phyloP scores from a whole-genome alignment of 2,329 filamentous ascomycete species.

The Pseudocercospora pini-densiflorae region DNA sequence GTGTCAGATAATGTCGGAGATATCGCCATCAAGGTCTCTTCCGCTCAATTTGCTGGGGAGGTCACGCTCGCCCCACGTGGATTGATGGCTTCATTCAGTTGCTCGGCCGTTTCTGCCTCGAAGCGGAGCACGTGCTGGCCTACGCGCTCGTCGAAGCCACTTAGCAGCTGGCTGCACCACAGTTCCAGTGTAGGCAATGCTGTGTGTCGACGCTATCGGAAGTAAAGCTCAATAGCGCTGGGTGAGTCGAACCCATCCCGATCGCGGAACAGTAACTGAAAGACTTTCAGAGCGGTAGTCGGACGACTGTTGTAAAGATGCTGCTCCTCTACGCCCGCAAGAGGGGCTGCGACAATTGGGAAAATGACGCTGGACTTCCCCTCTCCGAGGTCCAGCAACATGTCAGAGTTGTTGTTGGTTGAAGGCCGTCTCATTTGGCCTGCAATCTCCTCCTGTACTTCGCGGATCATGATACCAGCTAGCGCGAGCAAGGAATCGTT shows the following conservation, averaged over 20 bases:
- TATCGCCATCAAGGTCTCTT: too few relatives aligned
- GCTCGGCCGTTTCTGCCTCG: conserved; percentile 19
- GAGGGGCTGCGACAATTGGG: conserved; percentile 65
- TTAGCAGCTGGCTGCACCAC: conserved; percentile 11
- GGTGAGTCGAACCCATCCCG: conserved; percentile 19
- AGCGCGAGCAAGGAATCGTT: too few relatives aligned
- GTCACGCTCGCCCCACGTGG: too few relatives aligned
- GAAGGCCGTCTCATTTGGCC: conserved; percentile 62
- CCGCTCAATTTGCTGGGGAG: too few relatives aligned
- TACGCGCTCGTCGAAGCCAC: neutral
- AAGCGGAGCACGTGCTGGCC: conserved; percentile 14
- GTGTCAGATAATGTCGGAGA: conserved; percentile 82
- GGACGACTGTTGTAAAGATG: neutral
- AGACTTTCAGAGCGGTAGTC: conserved; percentile 16
- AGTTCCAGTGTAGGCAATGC: neutral
- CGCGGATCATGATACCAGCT: conserved; percentile 66
- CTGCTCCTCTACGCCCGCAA: conserved; percentile 7
- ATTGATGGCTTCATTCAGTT: too few relatives aligned
- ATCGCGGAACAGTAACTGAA: conserved; percentile 23
- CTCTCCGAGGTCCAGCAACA: conserved; percentile 74
- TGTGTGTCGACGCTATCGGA: neutral
- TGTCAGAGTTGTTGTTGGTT: conserved; percentile 57
- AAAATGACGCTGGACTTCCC: conserved; percentile 73
- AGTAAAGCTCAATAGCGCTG: neutral
- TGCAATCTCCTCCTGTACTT: conserved; percentile 66